Base-by-base conservation (phyloP, 2,329 filamentous ascomycete genomes). In the Emmonsia crescens region DNA sequence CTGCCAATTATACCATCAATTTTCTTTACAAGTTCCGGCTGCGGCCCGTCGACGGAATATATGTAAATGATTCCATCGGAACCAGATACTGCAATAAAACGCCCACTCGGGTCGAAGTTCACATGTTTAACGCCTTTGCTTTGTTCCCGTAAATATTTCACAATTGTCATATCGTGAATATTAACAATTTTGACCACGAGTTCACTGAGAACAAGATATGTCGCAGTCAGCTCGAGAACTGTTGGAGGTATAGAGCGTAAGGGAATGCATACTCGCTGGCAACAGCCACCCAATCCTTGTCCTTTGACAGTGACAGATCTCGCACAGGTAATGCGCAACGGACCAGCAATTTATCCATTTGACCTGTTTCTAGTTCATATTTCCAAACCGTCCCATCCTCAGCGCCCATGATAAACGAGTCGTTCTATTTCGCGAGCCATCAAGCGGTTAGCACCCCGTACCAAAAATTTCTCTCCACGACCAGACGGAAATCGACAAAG, bases 301-400 rank as follows among this genome's bases (percentile, higher is more conserved):
- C 89, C 1, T 85, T 83, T 2, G 91, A 92, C 16, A 99, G 79
- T 3, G 89, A 86, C 60, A 99, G 80, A 73, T 96, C 91, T 69
- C 94, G 85, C 38, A 96, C 85, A 0, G 94, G 90, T 2, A 96
- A 79, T n/a, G 91, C 87, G 62, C 87, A 89, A 66, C 94, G 86
- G 31, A 91, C 83, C 58, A 99, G 83, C 66, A 95, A 88, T 63
- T 87, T 86, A 64, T 96, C 89, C 76, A 95, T 90, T 62, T 73
- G 70, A 16, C 76, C 77, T 2, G 84, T 85, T 61, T 84, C 81
- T 57, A 96, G 82, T n/a, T 89, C 89, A 78, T 95, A 99, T 68
- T 91, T 85, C 79, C 89, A 96, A 69, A 99, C 91, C n/a, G 89
- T 94, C 70, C 95, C 94, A 76, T 97, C 92, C 74, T 99, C 93